Percentiles rank a stretch among this genome's conserved stretches.
phyloP scores from a whole-genome alignment of 352 stramenopile genomes.

The Aphanomyces invadans region DNA sequence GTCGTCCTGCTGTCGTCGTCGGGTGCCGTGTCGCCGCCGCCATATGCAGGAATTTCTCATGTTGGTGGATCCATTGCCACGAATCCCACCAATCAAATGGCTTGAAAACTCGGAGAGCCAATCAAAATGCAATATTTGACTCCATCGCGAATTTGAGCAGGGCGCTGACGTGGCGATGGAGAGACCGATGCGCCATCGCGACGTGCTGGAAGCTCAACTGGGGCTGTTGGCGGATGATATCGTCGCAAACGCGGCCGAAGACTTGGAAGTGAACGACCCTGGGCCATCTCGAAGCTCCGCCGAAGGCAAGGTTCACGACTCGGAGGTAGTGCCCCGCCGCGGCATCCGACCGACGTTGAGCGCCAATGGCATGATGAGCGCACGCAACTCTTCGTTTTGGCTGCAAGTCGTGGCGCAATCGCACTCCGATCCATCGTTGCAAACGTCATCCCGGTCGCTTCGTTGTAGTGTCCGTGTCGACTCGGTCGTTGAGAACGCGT shows the following conservation, averaged over 20 bases:
- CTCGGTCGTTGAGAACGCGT: background rate
- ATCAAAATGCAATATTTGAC: background rate
- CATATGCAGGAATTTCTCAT: background rate
- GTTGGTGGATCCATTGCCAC: background rate
- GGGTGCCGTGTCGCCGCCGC: no score
- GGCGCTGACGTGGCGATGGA: background rate
- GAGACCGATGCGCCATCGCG: background rate
- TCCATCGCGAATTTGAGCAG: no score
- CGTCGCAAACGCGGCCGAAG: background rate
- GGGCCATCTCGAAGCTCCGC: background rate
- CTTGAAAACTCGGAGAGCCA: background rate
- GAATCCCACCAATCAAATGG: background rate
- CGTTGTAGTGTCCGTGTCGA: background rate
- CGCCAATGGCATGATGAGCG: background rate
- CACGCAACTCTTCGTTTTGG: conserved; percentile 22
- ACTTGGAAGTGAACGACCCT: background rate
- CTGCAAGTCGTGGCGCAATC: conserved; percentile 23
- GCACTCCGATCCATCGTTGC: conserved; percentile 21
- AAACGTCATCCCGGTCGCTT: background rate
- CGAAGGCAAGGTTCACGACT: no score
- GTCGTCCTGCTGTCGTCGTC: no score
- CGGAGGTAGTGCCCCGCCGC: background rate
- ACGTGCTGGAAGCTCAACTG: background rate
- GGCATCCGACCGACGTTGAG: background rate
- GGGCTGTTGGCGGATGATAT: background rate